A percentile compares a stretch with the other conserved stretches of the same genome.
Evolutionary conservation across 192 early-diverging fungal genomes (phyloP).

Genomic region (Allomyces macrogynus): DNA sequence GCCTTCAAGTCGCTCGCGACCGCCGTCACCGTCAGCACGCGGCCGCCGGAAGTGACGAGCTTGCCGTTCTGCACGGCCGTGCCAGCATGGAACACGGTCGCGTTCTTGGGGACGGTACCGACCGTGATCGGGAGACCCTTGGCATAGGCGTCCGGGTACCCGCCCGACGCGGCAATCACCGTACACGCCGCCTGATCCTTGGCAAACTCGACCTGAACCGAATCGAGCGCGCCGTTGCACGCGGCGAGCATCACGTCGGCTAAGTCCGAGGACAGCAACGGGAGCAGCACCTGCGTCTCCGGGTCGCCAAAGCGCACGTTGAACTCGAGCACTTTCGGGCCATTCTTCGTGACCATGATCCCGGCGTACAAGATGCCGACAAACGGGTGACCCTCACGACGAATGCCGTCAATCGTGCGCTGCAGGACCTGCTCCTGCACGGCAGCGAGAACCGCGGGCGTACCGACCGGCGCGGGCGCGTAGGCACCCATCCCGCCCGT

Average conservation of each 20-base stretch:
- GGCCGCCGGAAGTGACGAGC: slow-evolving; percentile 76
- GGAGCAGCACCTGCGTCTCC: slow-evolving; percentile 88
- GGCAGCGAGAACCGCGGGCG: slow-evolving; percentile 41
- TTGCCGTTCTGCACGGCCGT: slow-evolving; percentile 35
- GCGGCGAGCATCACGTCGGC: slow-evolving; percentile 53
- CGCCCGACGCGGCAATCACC: slow-evolving; percentile 75
- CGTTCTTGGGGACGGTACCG: slow-evolving; percentile 8
- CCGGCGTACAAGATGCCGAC: slow-evolving; percentile 94
- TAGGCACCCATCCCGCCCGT: slow-evolving; percentile 99
- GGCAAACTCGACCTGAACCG: slow-evolving; percentile 52
- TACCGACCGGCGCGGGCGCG: slow-evolving; percentile 82
- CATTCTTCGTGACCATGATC: slow-evolving; percentile 75
- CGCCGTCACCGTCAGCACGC: slow-evolving; percentile 83
- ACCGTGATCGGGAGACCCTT: slow-evolving; percentile 64
- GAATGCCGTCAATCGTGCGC: slow-evolving; percentile 90
- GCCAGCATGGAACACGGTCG: slow-evolving; percentile 82
- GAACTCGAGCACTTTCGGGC: slow-evolving; percentile 92
- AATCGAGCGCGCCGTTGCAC: slow-evolving; percentile 65
- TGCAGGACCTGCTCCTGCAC: slow-evolving; percentile 64
- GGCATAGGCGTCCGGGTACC: slow-evolving; percentile 75
- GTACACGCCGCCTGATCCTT: slow-evolving; percentile 56
- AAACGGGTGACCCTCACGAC: slow-evolving; percentile 77
- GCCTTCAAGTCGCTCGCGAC: slow-evolving; percentile 45
- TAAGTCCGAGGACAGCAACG: slow-evolving; percentile 67
- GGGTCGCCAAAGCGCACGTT: slow-evolving; percentile 98